Evolutionary conservation across 73 alveolate species (phyloP).

Genomic region (Tetrahymena malaccensis): DNA sequence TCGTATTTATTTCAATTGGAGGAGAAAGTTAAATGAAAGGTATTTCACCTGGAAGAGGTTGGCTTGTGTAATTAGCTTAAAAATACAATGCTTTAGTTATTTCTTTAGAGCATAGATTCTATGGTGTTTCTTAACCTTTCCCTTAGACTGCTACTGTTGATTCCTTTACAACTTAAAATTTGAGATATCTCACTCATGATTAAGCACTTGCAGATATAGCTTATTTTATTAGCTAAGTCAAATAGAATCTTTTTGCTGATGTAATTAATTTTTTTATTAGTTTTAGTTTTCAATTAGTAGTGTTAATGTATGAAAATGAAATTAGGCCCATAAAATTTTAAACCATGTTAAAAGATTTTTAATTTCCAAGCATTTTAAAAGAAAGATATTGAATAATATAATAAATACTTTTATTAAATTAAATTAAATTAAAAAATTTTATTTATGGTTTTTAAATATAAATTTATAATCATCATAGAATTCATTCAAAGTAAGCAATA

Average conservation of each 20-base stretch:
- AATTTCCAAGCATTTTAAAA: no score
- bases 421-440: background rate
- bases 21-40: slow-evolving; percentile 57
- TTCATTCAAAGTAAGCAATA: background rate
- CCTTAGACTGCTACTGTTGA: background rate
- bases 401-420: background rate
- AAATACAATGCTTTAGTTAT: slow-evolving; percentile 43
- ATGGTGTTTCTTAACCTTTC: slow-evolving; percentile 59
- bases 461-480: background rate
- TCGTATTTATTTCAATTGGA: slow-evolving; percentile 63
- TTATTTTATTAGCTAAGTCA: slow-evolving; percentile 17
- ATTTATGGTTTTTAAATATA: no score
- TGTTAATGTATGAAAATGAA: background rate
- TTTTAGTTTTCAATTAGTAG: background rate
- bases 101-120: slow-evolving; percentile 62
- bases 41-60: slow-evolving; percentile 9
- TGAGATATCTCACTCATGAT: slow-evolving; percentile 43
- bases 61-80: slow-evolving; percentile 46
- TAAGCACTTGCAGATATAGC: slow-evolving; percentile 67
- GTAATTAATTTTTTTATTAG: background rate
- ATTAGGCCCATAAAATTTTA: no score
- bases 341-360: no score
- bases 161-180: slow-evolving; percentile 16
- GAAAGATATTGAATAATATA: background rate
- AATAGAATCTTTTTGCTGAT: slow-evolving; percentile 1